Evolutionary conservation across 1,139 yeast species (phyloP).

Genomic region (Geotrichum histeridarum): DNA sequence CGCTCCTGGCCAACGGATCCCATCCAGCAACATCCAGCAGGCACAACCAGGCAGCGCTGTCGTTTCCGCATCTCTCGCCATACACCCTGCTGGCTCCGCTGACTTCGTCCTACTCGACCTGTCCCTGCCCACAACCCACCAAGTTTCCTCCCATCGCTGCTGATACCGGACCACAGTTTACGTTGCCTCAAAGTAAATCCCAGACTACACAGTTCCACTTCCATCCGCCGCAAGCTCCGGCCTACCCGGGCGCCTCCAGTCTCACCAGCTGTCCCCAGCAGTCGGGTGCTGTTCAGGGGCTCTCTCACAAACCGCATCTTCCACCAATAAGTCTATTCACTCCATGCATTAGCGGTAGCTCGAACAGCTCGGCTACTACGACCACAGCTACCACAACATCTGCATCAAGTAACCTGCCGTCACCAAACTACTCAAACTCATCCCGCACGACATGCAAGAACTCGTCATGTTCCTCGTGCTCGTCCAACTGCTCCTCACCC

Average conservation of each 20-base stretch:
- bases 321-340: slow-evolving; percentile 2
- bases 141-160: neutral
- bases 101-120: neutral
- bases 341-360: neutral
- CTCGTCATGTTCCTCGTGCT: slow-evolving; percentile 1
- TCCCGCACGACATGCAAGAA: neutral
- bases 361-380: neutral
- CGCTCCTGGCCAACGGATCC: neutral
- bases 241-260: neutral
- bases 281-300: neutral
- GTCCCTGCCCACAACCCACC: neutral
- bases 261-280: neutral
- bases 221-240: neutral
- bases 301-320: neutral
- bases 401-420: neutral
- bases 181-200: slow-evolving; percentile 4
- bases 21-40: neutral
- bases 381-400: neutral
- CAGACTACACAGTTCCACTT: neutral
- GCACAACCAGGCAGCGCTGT: neutral
- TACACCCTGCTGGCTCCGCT: neutral
- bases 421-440: neutral
- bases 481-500: slow-evolving; percentile 2
- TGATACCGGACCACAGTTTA: neutral
- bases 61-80: neutral